phyloP scores from a whole-genome alignment of 2,329 filamentous ascomycete genomes.

The Claviceps sp. region DNA sequence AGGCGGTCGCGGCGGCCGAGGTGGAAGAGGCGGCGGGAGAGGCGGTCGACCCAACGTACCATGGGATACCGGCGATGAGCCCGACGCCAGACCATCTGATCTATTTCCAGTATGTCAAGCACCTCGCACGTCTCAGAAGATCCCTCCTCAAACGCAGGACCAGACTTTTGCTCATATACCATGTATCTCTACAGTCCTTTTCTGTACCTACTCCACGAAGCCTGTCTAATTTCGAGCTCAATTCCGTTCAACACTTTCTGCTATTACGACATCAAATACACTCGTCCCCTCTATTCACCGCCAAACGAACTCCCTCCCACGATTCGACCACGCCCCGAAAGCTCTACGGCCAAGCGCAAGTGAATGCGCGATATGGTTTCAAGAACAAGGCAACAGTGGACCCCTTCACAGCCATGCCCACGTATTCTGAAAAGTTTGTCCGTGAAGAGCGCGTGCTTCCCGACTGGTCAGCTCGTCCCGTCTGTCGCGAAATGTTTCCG shows the following conservation, averaged over 20 bases:
- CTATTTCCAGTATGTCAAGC: conserved; percentile 37
- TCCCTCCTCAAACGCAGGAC: background rate
- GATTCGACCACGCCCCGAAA: conserved; percentile 27
- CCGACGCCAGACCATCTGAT: conserved; percentile 43
- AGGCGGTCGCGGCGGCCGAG: conserved; percentile 39
- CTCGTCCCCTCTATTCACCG: conserved; percentile 41
- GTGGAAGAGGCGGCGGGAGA: conserved; percentile 32
- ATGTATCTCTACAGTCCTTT: conserved; percentile 27
- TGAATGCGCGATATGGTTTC: conserved; percentile 41
- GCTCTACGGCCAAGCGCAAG: conserved; percentile 43
- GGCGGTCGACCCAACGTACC: conserved; percentile 34
- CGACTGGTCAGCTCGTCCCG: conserved; percentile 36
- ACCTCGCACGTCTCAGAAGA: background rate
- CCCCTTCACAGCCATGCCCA: conserved; percentile 45
- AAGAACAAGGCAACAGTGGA: conserved; percentile 42
- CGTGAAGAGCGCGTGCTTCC: conserved; percentile 38
- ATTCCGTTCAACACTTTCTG: conserved; percentile 37
- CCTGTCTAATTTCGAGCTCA: conserved; percentile 30
- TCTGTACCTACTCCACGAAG: conserved; percentile 31
- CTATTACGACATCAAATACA: conserved; percentile 44
- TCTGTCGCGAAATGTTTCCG: conserved; percentile 41
- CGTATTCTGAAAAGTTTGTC: conserved; percentile 42
- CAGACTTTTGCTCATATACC: background rate
- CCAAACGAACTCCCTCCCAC: conserved; percentile 29
- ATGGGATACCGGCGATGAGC: conserved; percentile 40